Percentiles rank a stretch among this genome's conserved stretches.
Evolutionary conservation across 768 basidiomycete species (phyloP).

Genomic region (Kondoa subrosea): DNA sequence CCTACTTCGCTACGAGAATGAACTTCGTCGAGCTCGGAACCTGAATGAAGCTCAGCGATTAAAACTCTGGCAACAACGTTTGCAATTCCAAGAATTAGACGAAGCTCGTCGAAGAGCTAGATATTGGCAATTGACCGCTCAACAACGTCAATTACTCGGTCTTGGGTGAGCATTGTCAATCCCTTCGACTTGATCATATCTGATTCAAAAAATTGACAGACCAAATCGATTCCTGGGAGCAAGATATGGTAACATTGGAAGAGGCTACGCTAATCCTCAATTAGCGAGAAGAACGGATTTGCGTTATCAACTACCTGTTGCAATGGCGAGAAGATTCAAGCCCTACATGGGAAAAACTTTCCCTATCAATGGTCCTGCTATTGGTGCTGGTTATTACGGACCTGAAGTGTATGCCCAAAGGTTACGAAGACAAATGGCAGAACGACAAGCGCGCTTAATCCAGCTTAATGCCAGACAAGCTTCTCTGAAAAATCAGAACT

Average conservation of each 20-base stretch:
- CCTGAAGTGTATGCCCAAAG: neutral
- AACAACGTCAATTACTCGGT: neutral
- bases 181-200: neutral
- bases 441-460: neutral
- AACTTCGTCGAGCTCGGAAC: constrained; percentile 1
- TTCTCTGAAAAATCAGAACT: neutral
- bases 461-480: neutral
- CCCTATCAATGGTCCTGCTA: neutral
- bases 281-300: neutral
- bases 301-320: neutral
- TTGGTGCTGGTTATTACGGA: neutral
- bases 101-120: neutral
- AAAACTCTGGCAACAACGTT: neutral
- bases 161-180: constrained; percentile 1
- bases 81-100: neutral
- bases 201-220: neutral
- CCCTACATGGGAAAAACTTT: neutral
- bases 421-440: neutral
- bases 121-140: neutral
- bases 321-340: neutral
- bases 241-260: neutral
- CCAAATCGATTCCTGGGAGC: constrained; percentile 6
- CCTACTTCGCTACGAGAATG: constrained; percentile 8
- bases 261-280: neutral
- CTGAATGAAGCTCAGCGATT: neutral